Evolutionary conservation across 1,284 basidiomycete genomes (phyloP).

Genomic region (Athelia sp.): DNA sequence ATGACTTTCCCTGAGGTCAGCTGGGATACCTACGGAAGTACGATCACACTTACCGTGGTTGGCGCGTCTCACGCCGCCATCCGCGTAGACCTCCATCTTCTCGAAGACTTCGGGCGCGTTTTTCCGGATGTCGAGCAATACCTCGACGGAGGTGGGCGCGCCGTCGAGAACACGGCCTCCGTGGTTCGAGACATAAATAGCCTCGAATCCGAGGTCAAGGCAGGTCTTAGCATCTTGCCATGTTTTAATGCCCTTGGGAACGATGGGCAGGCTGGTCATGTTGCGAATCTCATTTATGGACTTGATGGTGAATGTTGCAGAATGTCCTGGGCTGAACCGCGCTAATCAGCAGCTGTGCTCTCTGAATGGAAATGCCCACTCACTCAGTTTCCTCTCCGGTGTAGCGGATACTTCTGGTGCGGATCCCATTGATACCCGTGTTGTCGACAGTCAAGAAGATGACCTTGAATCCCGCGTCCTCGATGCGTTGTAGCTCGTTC

Average conservation of each 20-base stretch:
- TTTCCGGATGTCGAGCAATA: slow-evolving; percentile 25
- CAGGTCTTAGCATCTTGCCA: slow-evolving; percentile 26
- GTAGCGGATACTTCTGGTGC: slow-evolving; percentile 17
- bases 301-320: slow-evolving; percentile 7
- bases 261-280: slow-evolving; percentile 20
- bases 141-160: slow-evolving; percentile 25
- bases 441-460: slow-evolving; percentile 29
- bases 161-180: slow-evolving; percentile 32
- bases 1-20: slow-evolving; percentile 7
- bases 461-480: slow-evolving; percentile 23
- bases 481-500: slow-evolving; percentile 19
- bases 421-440: slow-evolving; percentile 22
- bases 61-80: slow-evolving; percentile 22
- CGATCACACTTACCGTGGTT: slow-evolving; percentile 10
- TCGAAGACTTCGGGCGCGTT: slow-evolving; percentile 22
- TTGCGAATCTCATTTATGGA: slow-evolving; percentile 20
- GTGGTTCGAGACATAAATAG: slow-evolving; percentile 30
- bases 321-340: slow-evolving; percentile 15
- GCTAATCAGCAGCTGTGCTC: background rate
- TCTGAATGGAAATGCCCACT: background rate
- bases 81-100: slow-evolving; percentile 24
- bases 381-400: slow-evolving; percentile 5
- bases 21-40: too few species aligned
- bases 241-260: slow-evolving; percentile 26
- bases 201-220: slow-evolving; percentile 26